Conservation (phyloP, 768 basidiomycete species). For the Rhizopogon vinicolor region DNA sequence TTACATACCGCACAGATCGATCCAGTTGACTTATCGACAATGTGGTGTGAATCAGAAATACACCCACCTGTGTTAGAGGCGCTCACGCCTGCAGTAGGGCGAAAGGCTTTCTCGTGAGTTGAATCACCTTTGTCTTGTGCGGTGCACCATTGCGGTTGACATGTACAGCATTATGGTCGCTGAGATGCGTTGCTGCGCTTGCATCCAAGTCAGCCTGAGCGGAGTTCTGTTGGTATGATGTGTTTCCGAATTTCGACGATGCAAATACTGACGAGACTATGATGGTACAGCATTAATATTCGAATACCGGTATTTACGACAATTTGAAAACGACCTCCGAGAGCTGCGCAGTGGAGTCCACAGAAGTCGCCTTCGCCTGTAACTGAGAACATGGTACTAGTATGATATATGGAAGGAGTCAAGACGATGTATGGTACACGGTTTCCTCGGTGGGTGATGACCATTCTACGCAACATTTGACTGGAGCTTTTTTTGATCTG, state of each 20-base stretch:
- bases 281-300: no score
- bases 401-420: no score
- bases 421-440: neutral
- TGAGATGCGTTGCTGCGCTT: slow-evolving; percentile 43
- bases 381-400: no score
- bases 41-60: slow-evolving; percentile 3
- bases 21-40: neutral
- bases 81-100: slow-evolving; percentile 32
- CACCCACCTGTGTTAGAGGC: slow-evolving; percentile 16
- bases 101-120: slow-evolving; percentile 31
- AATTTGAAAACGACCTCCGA: no score
- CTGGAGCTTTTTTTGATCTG: neutral
- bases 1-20: neutral
- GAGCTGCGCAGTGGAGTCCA: no score
- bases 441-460: neutral
- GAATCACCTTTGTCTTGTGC: neutral
- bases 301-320: no score
- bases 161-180: slow-evolving; percentile 47
- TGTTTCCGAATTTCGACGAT: no score
- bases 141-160: neutral
- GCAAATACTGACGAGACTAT: no score
- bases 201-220: slow-evolving; percentile 17
- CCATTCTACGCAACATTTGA: slow-evolving; percentile 2
- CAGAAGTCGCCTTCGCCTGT: no score
- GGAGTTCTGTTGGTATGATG: no score